Evolutionary conservation across 1,284 basidiomycete species (phyloP), one percentile per base, ranked within the genome.

Genomic region (Quambalaria eucalypti): DNA sequence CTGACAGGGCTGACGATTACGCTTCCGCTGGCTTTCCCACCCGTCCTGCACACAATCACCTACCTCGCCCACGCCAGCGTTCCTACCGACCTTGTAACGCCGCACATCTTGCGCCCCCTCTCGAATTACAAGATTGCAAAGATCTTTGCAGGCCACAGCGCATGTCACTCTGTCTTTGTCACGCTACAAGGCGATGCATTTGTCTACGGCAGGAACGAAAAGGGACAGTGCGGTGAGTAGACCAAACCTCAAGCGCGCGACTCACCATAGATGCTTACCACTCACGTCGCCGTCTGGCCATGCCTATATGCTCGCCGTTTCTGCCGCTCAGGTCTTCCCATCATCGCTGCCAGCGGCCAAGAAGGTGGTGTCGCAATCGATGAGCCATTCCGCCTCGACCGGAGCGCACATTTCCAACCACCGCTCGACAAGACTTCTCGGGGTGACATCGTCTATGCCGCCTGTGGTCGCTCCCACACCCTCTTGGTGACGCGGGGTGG

Each of bases 91-190:
- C 81, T 96, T 4, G 81, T 85, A 47, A 82, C 86, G 73, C 90
- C 91, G 0, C 83, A 90, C 75, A 89, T 93, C 69, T 81, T 95
- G 36, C 87, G 92, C 52, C 87, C 88, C 0, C 79, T 96, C 26
- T 82, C 84, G 72, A 90, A 92, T 70, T 80, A 93, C 48, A 59
- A 60, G 40, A 66, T 69, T 50, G 55, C 47, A 25, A 59, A 60
- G 42, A 56, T 73, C 38, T 54, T 67, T 30, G 57, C 64, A 21
- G 68, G 62, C 33, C 69, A 65, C 60, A 61, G 57, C 39, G 62
- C 61, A 33, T 66, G 64, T 40, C 62, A 68, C 40, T 52, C 55
- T 2, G 56, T 69, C 48, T 59, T 68, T 28, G 51, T 76, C 2
- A 62, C 65, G 38, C 76, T 82, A 29, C 79, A 85, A 51, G 90